Evolutionary conservation across 495 filamentous ascomycete species (phyloP), one percentile per base, ranked within the genome.

Genomic region (Neurospora sp.): DNA sequence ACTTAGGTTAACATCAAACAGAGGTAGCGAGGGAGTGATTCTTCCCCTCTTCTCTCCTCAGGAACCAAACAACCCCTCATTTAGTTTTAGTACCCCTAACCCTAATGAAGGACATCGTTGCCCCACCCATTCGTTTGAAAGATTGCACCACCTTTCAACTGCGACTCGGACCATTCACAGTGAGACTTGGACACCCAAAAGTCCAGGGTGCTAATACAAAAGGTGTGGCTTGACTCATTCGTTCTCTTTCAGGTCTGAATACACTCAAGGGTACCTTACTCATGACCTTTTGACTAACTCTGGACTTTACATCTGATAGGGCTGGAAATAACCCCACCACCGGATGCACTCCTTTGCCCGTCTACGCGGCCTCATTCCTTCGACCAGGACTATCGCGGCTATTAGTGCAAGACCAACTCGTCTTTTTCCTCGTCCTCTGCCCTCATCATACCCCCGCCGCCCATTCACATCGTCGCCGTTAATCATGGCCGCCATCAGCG

Each of bases 401-500:
- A 35, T 65, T 35, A 65, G 53, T 18, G 18, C 53, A 65, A 65
- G 53, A 65, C 53, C 53, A 35, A 65, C 68, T 72, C 40, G 73
- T 77, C 72, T 69, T 77, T 71, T 72, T 70, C 53, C 12, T 73
- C 53, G 27, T 65, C 53, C 53, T 35, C 27, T 35, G 27, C 22
- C 53, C 3, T 65, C 53, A 31, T 18, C 53, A 35, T 65, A 65
- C 53, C 53, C 53, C 53, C 53, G 53, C 6, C 53, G 53, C 14
- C 53, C 53, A 65, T 65, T 65, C 53, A 35, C 53, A 8, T 35
- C 53, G 53, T 65, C 53, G 53, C 53, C 53, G 12, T 65, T 35
- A 8, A 65, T 77, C 73, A 87, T 86, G 85, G 82, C 83, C 73
- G 80, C 85, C 68, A 84, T 92, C 74, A 86, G 82, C 42, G 85